Evolutionary conservation across 257 asterid species (phyloP).

Genomic region (Jacaranda copaia): DNA sequence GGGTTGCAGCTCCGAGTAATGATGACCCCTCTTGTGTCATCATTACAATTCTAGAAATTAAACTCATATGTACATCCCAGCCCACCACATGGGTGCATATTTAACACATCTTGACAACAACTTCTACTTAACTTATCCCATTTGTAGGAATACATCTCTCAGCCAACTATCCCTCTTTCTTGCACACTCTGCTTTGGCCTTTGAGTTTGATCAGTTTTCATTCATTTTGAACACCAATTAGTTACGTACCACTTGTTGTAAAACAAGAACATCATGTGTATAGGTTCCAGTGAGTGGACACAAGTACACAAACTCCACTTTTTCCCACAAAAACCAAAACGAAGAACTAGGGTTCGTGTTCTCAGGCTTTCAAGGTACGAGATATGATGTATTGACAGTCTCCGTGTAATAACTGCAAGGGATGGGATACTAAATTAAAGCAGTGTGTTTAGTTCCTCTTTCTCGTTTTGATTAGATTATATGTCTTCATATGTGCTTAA

Average conservation of each 20-base stretch:
- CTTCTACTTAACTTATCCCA: constrained; percentile 11
- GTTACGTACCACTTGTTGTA: neutral
- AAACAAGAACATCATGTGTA: constrained; percentile 41
- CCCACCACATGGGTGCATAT: constrained; percentile 41
- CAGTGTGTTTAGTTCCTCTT: too few relatives aligned
- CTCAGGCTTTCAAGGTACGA: constrained; percentile 49
- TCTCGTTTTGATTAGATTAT: too few relatives aligned
- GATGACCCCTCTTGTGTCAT: constrained; percentile 54
- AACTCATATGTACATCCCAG: constrained; percentile 7
- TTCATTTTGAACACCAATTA: neutral
- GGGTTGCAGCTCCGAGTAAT: constrained; percentile 56
- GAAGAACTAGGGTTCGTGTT: constrained; percentile 46
- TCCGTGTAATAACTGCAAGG: neutral
- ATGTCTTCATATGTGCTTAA: too few relatives aligned
- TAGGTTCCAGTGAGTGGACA: constrained; percentile 27
- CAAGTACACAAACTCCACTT: constrained; percentile 27
- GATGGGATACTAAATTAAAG: too few relatives aligned
- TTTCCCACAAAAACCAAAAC: constrained; percentile 37
- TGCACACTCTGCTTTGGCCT: neutral
- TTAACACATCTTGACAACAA: constrained; percentile 19
- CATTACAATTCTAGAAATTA: constrained; percentile 61
- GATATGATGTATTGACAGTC: constrained; percentile 28
- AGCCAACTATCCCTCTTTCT: too few relatives aligned
- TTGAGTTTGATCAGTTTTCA: neutral
- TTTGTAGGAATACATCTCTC: constrained; percentile 15